These are phyloP conservation scores for Poa pratensis DNA, from an alignment of 176 grass and related monocot species.

Conservation along the genomic window DNA sequence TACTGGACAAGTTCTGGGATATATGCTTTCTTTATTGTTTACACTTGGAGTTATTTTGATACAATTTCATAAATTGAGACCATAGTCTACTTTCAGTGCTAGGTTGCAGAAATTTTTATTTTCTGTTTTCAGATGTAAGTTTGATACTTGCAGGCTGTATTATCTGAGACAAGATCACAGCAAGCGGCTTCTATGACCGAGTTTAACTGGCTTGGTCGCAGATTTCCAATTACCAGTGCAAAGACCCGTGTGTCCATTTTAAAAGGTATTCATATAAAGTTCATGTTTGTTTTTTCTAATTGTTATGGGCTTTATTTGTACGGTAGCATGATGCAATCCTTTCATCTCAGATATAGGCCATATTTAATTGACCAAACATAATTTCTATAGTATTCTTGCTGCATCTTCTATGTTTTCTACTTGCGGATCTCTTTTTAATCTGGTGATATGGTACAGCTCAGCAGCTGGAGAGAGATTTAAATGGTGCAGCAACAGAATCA, in stretches of 20 bases:
- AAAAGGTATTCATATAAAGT: slow-evolving; percentile 63
- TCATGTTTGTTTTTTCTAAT: slow-evolving; percentile 40
- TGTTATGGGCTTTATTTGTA: neutral
- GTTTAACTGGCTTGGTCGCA: slow-evolving; percentile 87
- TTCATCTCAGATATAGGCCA: neutral
- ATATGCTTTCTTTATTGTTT: slow-evolving; percentile 2
- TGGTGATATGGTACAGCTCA: slow-evolving; percentile 84
- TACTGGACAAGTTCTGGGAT: neutral
- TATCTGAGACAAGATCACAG: slow-evolving; percentile 91
- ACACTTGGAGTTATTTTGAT: neutral
- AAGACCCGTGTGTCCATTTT: slow-evolving; percentile 97
- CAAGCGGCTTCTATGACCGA: slow-evolving; percentile 97
- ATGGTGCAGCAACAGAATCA: slow-evolving; percentile 60
- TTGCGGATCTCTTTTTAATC: slow-evolving; percentile 50
- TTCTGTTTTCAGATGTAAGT: slow-evolving; percentile 22
- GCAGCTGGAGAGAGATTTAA: slow-evolving; percentile 93
- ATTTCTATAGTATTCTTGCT: slow-evolving; percentile 20
- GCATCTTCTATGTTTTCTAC: slow-evolving; percentile 32
- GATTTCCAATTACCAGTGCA: slow-evolving; percentile 88
- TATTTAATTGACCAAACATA: neutral
- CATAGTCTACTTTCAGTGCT: slow-evolving; percentile 1
- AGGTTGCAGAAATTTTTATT: neutral
- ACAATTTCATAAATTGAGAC: slow-evolving; percentile 25
- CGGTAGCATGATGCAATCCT: neutral
- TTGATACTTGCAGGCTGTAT: slow-evolving; percentile 70